These are phyloP conservation scores for Aspergillus sp. DNA, from an alignment of 2,329 filamentous ascomycete species.

Conservation along the genomic window DNA sequence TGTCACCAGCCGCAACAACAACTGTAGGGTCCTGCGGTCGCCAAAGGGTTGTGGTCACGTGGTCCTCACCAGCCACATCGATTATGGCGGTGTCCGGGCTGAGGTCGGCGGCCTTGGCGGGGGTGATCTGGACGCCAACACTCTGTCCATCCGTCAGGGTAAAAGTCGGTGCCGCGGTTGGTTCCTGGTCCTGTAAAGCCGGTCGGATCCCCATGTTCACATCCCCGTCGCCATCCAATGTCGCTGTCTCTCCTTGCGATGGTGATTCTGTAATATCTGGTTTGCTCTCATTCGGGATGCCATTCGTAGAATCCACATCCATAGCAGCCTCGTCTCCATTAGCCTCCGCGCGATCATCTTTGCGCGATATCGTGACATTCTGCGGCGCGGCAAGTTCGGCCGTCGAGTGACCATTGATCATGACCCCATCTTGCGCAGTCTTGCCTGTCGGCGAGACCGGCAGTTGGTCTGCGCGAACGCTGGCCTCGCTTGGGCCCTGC, in stretches of 20 bases:
- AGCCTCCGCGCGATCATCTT: conserved; percentile 29
- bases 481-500: conserved; percentile 24
- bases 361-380: conserved; percentile 36
- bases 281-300: conserved; percentile 28
- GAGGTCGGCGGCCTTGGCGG: conserved; percentile 50
- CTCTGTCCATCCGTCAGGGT: conserved; percentile 47
- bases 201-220: conserved; percentile 38
- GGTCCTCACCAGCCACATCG: conserved; percentile 34
- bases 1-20: conserved; percentile 44
- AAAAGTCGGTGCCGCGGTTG: conserved; percentile 31
- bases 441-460: conserved; percentile 33
- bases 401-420: conserved; percentile 37
- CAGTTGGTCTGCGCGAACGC: conserved; percentile 31
- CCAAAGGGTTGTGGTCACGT: conserved; percentile 46
- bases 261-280: conserved; percentile 21
- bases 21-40: conserved; percentile 45
- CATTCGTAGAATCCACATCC: conserved; percentile 42
- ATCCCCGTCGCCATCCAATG: conserved; percentile 45
- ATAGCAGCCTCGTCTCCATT: conserved; percentile 38
- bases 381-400: conserved; percentile 27
- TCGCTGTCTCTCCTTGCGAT: conserved; percentile 21
- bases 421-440: conserved; percentile 32
- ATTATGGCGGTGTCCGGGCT: conserved; percentile 45
- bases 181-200: conserved; percentile 30
- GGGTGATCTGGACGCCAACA: conserved; percentile 48